Evolutionary conservation across 2,329 filamentous ascomycete genomes (phyloP).

Genomic region (Fusarium caatingaense): DNA sequence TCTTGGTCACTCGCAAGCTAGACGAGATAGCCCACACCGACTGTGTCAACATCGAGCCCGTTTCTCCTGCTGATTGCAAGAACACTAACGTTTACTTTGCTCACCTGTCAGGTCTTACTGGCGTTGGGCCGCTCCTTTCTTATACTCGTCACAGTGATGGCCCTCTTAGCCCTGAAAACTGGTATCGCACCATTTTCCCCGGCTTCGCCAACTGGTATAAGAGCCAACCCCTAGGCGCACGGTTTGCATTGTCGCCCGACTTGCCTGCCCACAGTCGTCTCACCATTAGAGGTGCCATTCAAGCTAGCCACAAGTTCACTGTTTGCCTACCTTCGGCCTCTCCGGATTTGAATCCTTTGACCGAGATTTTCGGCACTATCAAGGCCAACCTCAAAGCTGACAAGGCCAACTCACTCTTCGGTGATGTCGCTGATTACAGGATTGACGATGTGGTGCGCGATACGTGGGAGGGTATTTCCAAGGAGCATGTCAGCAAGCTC

Average conservation of each 20-base stretch:
- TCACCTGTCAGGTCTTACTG: constrained; percentile 20
- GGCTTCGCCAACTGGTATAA: constrained; percentile 4
- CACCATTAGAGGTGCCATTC: constrained; percentile 9
- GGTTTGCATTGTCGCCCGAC: constrained; percentile 11
- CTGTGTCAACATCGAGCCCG: constrained; percentile 14
- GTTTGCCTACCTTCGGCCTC: constrained; percentile 26
- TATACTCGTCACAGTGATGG: constrained; percentile 11
- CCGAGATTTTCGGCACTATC: constrained; percentile 11
- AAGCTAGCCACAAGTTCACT: background rate
- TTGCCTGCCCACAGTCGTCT: background rate
- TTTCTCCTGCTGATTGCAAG: background rate
- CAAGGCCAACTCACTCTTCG: background rate
- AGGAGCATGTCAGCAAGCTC: constrained; percentile 3
- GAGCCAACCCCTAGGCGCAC: background rate
- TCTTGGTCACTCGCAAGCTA: constrained; percentile 27
- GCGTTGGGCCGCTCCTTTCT: constrained; percentile 12
- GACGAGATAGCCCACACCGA: constrained; percentile 10
- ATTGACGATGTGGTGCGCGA: background rate
- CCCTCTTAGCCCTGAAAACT: background rate
- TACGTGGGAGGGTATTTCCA: constrained; percentile 13
- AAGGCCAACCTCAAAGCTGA: constrained; percentile 9
- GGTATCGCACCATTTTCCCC: constrained; percentile 7
- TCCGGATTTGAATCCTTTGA: constrained; percentile 28
- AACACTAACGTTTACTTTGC: constrained; percentile 8
- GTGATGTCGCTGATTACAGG: background rate